A percentile compares a stretch with the other conserved stretches of the same genome.
phyloP scores from a whole-genome alignment of 805 yeast genomes.

The Ogataea pini region DNA sequence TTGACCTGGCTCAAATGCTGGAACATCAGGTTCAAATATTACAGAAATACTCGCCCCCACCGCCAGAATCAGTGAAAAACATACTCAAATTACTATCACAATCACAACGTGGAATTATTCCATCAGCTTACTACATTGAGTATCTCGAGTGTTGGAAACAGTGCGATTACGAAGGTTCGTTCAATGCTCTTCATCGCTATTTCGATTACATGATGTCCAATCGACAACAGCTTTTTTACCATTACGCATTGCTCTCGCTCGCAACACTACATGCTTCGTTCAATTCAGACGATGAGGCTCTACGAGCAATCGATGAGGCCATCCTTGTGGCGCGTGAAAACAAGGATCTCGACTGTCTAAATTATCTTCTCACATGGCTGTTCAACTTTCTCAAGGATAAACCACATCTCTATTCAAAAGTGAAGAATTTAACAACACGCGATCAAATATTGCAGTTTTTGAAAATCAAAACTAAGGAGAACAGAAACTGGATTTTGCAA shows the following conservation, averaged over 20 bases:
- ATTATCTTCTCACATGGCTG: conserved; percentile 73
- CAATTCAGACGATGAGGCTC: conserved; percentile 65
- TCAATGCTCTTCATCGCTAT: conserved; percentile 56
- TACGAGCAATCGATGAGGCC: conserved; percentile 83
- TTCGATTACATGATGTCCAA: conserved; percentile 78
- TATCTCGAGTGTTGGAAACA: conserved; percentile 59
- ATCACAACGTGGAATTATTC: conserved; percentile 43
- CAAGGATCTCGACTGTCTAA: conserved; percentile 70
- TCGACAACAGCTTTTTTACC: conserved; percentile 64
- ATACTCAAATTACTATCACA: conserved; percentile 49
- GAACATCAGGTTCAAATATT: conserved; percentile 54
- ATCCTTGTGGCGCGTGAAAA: conserved; percentile 85
- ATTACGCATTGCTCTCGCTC: conserved; percentile 70
- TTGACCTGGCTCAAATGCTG: conserved; percentile 50
- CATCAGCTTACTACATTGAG: conserved; percentile 54
- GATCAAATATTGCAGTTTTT: conserved; percentile 68
- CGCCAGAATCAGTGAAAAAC: conserved; percentile 44
- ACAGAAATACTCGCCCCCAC: conserved; percentile 52
- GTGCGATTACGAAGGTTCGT: conserved; percentile 63
- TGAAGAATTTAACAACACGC: conserved; percentile 44
- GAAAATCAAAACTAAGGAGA: conserved; percentile 52
- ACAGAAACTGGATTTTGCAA: conserved; percentile 45
- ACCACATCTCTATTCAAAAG: conserved; percentile 52
- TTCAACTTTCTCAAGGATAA: conserved; percentile 66
- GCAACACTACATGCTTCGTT: conserved; percentile 73